phyloP scores from a whole-genome alignment of 805 yeast species.

The Cyberlindnera suaveolens region DNA sequence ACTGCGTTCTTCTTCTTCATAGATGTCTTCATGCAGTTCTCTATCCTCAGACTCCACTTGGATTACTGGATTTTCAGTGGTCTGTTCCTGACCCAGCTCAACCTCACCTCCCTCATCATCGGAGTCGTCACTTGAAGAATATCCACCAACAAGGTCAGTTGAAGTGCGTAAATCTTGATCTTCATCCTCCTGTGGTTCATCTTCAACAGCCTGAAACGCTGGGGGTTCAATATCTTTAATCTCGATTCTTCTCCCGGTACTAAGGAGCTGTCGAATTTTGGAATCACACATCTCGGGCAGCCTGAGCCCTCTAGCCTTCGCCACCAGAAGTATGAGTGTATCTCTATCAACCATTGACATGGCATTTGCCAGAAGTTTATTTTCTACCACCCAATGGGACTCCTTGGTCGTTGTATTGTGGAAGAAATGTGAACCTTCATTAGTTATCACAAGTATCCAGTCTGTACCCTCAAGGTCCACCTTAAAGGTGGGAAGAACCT shows the following conservation, averaged over 20 bases:
- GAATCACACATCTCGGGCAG: constrained; percentile 9
- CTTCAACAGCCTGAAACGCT: background rate
- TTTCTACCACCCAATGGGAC: constrained; percentile 33
- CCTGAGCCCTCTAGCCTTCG: constrained; percentile 32
- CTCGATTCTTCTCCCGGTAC: background rate
- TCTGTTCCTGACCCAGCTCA: background rate
- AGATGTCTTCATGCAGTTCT: background rate
- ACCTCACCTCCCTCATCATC: constrained; percentile 6
- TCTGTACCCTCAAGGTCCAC: constrained; percentile 7
- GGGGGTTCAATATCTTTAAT: background rate
- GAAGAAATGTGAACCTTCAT: constrained; percentile 37
- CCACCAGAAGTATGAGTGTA: constrained; percentile 27
- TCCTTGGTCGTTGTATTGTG: constrained; percentile 24
- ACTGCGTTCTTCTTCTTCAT: constrained; percentile 1
- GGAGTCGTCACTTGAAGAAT: constrained; percentile 16
- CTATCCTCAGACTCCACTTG: too few relatives aligned
- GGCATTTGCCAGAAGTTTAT: constrained; percentile 22
- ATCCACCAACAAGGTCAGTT: constrained; percentile 9
- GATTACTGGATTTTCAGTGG: constrained; percentile 2
- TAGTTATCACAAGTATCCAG: constrained; percentile 39
- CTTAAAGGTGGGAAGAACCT: constrained; percentile 2
- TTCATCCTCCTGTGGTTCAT: background rate
- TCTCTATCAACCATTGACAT: constrained; percentile 24
- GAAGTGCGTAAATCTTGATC: background rate
- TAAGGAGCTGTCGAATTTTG: background rate